These are phyloP conservation scores for Hortaea sp. DNA, from an alignment of 2,329 filamentous ascomycete genomes.

Conservation along the genomic window DNA sequence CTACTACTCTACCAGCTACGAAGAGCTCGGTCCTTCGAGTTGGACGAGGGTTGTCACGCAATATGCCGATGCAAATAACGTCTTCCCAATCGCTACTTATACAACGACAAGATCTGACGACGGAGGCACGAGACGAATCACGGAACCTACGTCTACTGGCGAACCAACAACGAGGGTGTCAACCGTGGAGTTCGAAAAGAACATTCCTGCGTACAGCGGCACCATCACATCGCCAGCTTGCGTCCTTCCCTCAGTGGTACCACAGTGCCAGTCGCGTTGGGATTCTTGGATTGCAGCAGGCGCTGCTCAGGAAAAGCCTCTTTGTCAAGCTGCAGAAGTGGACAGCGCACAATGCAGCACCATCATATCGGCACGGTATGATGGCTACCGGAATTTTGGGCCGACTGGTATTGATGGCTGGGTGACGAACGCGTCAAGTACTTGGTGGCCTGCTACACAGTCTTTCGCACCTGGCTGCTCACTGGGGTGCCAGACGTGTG, in stretches of 20 bases:
- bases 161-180: background rate
- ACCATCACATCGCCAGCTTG: slow-evolving; percentile 6
- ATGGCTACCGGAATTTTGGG: background rate
- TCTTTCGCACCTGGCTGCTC: slow-evolving; percentile 9
- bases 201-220: background rate
- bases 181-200: background rate
- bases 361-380: slow-evolving; percentile 1
- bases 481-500: slow-evolving; percentile 10
- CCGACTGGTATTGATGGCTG: background rate
- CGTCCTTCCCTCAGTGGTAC: slow-evolving; percentile 5
- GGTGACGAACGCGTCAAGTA: slow-evolving; percentile 2
- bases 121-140: background rate
- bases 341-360: background rate
- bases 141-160: background rate
- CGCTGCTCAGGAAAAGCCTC: background rate
- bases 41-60: background rate
- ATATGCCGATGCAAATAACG: background rate
- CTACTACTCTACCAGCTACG: background rate
- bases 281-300: slow-evolving; percentile 1
- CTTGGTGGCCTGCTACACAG: slow-evolving; percentile 6
- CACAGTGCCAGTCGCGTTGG: slow-evolving; percentile 9
- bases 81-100: background rate
- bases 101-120: background rate
- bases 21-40: background rate
- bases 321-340: background rate